phyloP scores from a whole-genome alignment of 345 rosid species.

The Linum lewisii region DNA sequence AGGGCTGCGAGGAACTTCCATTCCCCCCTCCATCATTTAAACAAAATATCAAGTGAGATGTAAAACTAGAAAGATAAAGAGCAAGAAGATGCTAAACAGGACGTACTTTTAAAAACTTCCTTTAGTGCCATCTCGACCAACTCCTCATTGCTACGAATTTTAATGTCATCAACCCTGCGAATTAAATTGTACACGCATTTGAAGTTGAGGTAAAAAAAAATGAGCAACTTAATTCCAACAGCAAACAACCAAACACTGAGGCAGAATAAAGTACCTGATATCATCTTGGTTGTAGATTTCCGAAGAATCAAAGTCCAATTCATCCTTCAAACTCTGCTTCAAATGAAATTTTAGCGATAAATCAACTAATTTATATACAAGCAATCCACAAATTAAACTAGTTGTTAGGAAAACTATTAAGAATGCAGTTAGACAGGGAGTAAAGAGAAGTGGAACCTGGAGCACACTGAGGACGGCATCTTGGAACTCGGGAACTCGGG shows the following conservation, averaged over 20 bases:
- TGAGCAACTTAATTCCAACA: neutral
- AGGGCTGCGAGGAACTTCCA: neutral
- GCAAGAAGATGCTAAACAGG: neutral
- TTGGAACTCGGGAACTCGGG: constrained; percentile 37
- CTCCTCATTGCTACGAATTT: constrained; percentile 37
- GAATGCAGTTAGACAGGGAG: neutral
- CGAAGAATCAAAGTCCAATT: constrained; percentile 21
- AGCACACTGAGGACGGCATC: constrained; percentile 24
- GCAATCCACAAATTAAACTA: neutral
- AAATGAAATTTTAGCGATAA: neutral
- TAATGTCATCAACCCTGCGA: constrained; percentile 49
- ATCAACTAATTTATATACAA: neutral
- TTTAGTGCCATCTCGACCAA: constrained; percentile 49
- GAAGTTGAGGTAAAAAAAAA: neutral
- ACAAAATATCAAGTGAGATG: neutral
- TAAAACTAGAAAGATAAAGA: neutral
- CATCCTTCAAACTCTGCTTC: constrained; percentile 29
- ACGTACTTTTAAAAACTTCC: constrained; percentile 34
- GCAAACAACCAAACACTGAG: neutral
- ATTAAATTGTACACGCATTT: neutral
- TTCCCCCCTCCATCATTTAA: neutral
- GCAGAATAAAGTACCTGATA: constrained; percentile 26
- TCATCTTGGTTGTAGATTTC: constrained; percentile 18
- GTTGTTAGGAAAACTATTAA: too few species aligned
- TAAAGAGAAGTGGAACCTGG: constrained; percentile 21